phyloP scores from a whole-genome alignment of 805 yeast species.

The Jamesozyma rosinii region DNA sequence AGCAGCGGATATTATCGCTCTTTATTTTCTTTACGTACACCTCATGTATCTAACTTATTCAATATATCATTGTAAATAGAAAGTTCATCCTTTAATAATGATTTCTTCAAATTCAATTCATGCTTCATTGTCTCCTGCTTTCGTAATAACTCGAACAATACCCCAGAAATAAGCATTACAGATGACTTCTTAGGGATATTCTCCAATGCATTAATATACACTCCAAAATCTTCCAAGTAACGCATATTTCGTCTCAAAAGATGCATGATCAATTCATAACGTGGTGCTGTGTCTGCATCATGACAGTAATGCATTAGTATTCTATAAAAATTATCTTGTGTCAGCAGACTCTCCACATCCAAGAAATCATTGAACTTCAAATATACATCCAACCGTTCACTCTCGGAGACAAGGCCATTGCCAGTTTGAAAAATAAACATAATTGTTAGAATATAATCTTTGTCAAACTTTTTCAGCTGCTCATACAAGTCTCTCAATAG shows the following conservation, averaged over 20 bases:
- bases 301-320: constrained; percentile 16
- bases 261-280: constrained; percentile 8
- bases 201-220: constrained; percentile 9
- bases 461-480: constrained; percentile 15
- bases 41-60: constrained; percentile 5
- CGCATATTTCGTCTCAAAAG: constrained; percentile 16
- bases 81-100: constrained; percentile 17
- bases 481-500: constrained; percentile 2
- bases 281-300: constrained; percentile 5
- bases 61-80: constrained; percentile 7
- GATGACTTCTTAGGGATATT: constrained; percentile 15
- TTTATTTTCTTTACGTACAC: no score
- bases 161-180: constrained; percentile 9
- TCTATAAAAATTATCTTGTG: constrained; percentile 8
- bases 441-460: constrained; percentile 8
- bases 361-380: constrained; percentile 21
- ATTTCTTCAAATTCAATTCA: constrained; percentile 15
- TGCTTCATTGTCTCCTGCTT: constrained; percentile 6
- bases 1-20: no score
- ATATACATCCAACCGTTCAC: constrained; percentile 11
- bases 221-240: constrained; percentile 5
- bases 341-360: constrained; percentile 14
- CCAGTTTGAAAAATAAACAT: constrained; percentile 4
- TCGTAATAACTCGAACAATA: constrained; percentile 11
- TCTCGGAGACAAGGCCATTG: constrained; percentile 1